These are phyloP conservation scores for Daldinia concentrica DNA, from an alignment of 495 filamentous ascomycete species.

Conservation along the genomic window DNA sequence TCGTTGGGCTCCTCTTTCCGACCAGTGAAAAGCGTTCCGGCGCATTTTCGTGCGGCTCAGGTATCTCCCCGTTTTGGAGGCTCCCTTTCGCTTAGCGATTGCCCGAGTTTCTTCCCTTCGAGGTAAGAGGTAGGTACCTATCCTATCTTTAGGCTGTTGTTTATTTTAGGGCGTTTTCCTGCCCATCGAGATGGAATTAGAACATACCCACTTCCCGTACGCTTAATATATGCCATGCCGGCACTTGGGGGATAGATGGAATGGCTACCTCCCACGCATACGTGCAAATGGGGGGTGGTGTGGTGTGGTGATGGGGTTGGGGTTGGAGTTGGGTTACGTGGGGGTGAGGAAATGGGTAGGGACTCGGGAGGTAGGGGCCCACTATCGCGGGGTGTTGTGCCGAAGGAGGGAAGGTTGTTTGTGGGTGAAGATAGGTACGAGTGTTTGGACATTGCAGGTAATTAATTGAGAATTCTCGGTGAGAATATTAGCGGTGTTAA, in stretches of 20 bases:
- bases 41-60: constrained; percentile 40
- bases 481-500: no score
- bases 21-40: constrained; percentile 26
- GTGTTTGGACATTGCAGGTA: no score
- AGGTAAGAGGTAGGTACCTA: background rate
- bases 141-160: background rate
- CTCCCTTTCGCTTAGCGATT: constrained; percentile 30
- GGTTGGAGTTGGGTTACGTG: background rate
- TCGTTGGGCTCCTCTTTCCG: background rate
- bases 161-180: background rate
- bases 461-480: no score
- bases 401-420: background rate
- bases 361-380: background rate
- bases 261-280: background rate
- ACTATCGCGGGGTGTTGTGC: constrained; percentile 2
- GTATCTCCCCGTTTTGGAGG: background rate
- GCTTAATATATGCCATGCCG: constrained; percentile 4
- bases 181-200: background rate
- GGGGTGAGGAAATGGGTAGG: background rate
- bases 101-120: constrained; percentile 17
- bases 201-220: background rate
- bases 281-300: background rate
- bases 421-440: no score
- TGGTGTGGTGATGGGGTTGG: background rate
- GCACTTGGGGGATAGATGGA: background rate